Percentiles rank a stretch among this genome's conserved stretches.
Evolutionary conservation across 2,329 filamentous ascomycete genomes (phyloP).

Genomic region (Tympanopsis confertula): DNA sequence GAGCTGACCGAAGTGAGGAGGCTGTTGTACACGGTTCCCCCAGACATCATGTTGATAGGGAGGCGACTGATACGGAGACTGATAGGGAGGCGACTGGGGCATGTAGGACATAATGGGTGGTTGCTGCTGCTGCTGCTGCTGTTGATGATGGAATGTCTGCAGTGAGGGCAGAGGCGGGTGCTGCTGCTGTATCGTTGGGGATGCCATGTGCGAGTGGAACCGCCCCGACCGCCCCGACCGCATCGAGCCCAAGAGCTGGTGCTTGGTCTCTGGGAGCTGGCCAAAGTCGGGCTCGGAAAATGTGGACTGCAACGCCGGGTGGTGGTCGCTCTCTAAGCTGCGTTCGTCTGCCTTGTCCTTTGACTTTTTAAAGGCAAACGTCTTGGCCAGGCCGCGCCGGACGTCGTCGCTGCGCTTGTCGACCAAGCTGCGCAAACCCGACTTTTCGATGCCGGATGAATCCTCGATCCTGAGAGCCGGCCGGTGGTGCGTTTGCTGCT

Average conservation of each 20-base stretch:
- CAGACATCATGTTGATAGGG: slow-evolving; percentile 11
- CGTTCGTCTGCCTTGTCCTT: slow-evolving; percentile 25
- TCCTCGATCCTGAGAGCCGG: slow-evolving; percentile 34
- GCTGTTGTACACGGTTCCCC: slow-evolving; percentile 13
- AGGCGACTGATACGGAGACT: too few relatives aligned
- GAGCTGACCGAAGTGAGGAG: slow-evolving; percentile 29
- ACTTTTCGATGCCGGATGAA: slow-evolving; percentile 41
- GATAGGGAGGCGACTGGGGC: background rate
- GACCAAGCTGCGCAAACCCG: slow-evolving; percentile 35
- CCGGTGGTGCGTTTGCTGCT: slow-evolving; percentile 25
- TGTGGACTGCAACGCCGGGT: slow-evolving; percentile 2
- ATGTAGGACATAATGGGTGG: background rate
- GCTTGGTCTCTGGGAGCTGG: background rate
- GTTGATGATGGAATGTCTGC: too few relatives aligned
- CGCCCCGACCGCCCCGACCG: too few relatives aligned
- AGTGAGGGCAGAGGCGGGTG: background rate
- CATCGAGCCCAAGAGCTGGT: background rate
- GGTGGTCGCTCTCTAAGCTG: slow-evolving; percentile 8
- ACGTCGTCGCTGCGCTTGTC: slow-evolving; percentile 45
- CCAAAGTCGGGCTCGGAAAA: slow-evolving; percentile 8
- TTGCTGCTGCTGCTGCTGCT: too few relatives aligned
- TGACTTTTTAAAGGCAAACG: slow-evolving; percentile 36
- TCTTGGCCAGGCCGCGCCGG: slow-evolving; percentile 38
- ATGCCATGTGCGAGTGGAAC: background rate
- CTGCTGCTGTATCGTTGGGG: background rate